A percentile compares a stretch with the other conserved stretches of the same genome.
phyloP scores from a whole-genome alignment of 1,139 yeast species.

The Zhuliangozyma parablackwelliae region DNA sequence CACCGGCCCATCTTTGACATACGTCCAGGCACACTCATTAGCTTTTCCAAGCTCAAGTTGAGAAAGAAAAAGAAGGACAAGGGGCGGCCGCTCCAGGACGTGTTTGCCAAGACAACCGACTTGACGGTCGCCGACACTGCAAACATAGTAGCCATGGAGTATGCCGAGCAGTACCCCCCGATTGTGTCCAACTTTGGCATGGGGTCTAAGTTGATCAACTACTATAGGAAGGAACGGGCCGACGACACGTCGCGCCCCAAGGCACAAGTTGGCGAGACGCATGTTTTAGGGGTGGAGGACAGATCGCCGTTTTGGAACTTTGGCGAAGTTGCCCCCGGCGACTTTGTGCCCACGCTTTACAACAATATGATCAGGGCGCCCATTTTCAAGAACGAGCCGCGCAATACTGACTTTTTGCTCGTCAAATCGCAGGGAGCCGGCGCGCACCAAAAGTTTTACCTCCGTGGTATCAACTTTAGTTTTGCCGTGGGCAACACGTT shows the following conservation, averaged over 20 bases:
- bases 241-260: slow-evolving; percentile 88
- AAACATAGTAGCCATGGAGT: slow-evolving; percentile 74
- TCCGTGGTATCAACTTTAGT: slow-evolving; percentile 65
- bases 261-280: slow-evolving; percentile 88
- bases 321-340: slow-evolving; percentile 95
- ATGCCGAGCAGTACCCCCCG: slow-evolving; percentile 84
- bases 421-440: slow-evolving; percentile 81
- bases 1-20: slow-evolving; percentile 76
- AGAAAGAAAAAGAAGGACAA: slow-evolving; percentile 88
- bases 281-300: slow-evolving; percentile 91
- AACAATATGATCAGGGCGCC: slow-evolving; percentile 94
- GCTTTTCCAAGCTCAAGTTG: slow-evolving; percentile 69
- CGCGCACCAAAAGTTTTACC: slow-evolving; percentile 44
- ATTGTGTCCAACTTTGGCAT: slow-evolving; percentile 87
- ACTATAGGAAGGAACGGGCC: slow-evolving; percentile 77
- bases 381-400: slow-evolving; percentile 77
- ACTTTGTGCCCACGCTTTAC: slow-evolving; percentile 87
- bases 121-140: slow-evolving; percentile 83
- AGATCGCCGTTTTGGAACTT: slow-evolving; percentile 98
- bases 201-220: slow-evolving; percentile 92
- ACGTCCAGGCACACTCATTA: slow-evolving; percentile 73
- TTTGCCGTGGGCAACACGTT: slow-evolving; percentile 90
- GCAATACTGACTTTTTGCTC: slow-evolving; percentile 75
- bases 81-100: slow-evolving; percentile 73
- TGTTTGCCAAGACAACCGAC: slow-evolving; percentile 68